These are phyloP conservation scores for Polyporus tsugae DNA, from an alignment of 1,284 basidiomycete genomes.

Conservation along the genomic window DNA sequence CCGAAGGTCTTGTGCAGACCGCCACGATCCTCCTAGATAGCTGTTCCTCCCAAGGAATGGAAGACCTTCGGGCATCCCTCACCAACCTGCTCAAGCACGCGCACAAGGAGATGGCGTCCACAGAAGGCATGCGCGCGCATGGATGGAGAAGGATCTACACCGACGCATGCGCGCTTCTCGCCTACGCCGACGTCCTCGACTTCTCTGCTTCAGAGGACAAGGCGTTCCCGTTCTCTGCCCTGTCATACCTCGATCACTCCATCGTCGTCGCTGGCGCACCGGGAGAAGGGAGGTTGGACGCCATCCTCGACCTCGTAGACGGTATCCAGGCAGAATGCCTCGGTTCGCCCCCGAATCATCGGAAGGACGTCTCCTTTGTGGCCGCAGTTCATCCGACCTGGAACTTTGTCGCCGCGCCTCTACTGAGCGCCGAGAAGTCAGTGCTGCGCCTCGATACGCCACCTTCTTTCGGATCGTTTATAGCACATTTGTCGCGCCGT, in stretches of 20 bases:
- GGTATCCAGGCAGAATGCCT: conserved; percentile 47
- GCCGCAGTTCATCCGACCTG: conserved; percentile 18
- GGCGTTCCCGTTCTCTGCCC: conserved; percentile 41
- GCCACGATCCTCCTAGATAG: conserved; percentile 16
- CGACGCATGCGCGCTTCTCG: conserved; percentile 65
- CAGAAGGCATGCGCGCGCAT: conserved; percentile 4
- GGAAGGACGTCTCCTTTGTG: conserved; percentile 7
- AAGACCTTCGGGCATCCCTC: conserved; percentile 21
- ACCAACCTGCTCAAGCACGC: conserved; percentile 36
- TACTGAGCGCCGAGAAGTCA: conserved; percentile 27
- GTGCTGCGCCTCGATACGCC: conserved; percentile 50
- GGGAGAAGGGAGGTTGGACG: conserved; percentile 65
- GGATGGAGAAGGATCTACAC: conserved; percentile 72
- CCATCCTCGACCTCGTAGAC: conserved; percentile 68
- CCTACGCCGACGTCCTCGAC: conserved; percentile 50
- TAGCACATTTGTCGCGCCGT: conserved; percentile 40
- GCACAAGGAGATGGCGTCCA: conserved; percentile 37
- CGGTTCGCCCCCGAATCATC: neutral
- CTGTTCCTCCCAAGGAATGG: neutral
- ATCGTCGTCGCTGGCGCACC: conserved; percentile 87
- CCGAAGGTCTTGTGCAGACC: conserved; percentile 17
- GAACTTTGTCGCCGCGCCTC: conserved; percentile 9
- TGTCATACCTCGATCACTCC: conserved; percentile 77
- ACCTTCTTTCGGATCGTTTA: conserved; percentile 67
- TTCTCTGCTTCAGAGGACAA: conserved; percentile 40